A percentile compares a stretch with the other conserved stretches of the same genome.
Conservation (phyloP, 179 eudicot genomes). For the Silene noctiflora region DNA sequence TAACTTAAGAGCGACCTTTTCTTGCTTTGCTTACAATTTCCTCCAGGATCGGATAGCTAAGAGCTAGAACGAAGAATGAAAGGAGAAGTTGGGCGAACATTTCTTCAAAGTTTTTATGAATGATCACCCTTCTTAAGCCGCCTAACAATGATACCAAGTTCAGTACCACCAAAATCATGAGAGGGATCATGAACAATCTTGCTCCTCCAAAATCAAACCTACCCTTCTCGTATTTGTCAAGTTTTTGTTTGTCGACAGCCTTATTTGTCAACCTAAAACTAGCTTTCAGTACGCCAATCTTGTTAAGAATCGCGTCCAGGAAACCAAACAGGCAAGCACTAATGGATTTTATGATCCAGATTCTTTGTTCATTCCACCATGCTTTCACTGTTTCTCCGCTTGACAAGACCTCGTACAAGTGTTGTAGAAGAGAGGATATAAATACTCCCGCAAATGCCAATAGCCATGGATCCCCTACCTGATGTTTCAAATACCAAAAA, state of each 20-base stretch:
- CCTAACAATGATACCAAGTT: slow-evolving; percentile 21
- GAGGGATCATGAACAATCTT: slow-evolving; percentile 29
- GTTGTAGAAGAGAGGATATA: slow-evolving; percentile 26
- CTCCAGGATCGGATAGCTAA: slow-evolving; percentile 25
- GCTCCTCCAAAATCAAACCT: slow-evolving; percentile 32
- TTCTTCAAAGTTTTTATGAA: slow-evolving; percentile 20
- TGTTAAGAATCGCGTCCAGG: slow-evolving; percentile 17
- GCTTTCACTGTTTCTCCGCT: slow-evolving; percentile 18
- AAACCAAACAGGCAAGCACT: slow-evolving; percentile 24
- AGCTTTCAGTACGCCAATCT: slow-evolving; percentile 26
- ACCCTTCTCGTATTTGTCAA: slow-evolving; percentile 27
- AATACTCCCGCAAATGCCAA: slow-evolving; percentile 20
- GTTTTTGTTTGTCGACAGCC: slow-evolving; percentile 26
- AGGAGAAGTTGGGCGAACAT: slow-evolving; percentile 25
- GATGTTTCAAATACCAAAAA: neutral
- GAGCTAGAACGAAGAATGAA: slow-evolving; percentile 17
- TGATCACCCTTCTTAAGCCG: slow-evolving; percentile 17
- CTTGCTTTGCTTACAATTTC: slow-evolving; percentile 21
- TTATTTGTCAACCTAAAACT: slow-evolving; percentile 29
- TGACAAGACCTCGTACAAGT: slow-evolving; percentile 26
- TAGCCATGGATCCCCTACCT: slow-evolving; percentile 32
- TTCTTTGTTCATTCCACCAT: slow-evolving; percentile 34
- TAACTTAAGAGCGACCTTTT: slow-evolving; percentile 12
- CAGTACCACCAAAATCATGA: slow-evolving; percentile 16
- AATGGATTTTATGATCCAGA: slow-evolving; percentile 28